Percentiles rank a stretch among this genome's conserved stretches.
Conservation (phyloP, 2,329 filamentous ascomycete species). For the Alternaria arbusti region DNA sequence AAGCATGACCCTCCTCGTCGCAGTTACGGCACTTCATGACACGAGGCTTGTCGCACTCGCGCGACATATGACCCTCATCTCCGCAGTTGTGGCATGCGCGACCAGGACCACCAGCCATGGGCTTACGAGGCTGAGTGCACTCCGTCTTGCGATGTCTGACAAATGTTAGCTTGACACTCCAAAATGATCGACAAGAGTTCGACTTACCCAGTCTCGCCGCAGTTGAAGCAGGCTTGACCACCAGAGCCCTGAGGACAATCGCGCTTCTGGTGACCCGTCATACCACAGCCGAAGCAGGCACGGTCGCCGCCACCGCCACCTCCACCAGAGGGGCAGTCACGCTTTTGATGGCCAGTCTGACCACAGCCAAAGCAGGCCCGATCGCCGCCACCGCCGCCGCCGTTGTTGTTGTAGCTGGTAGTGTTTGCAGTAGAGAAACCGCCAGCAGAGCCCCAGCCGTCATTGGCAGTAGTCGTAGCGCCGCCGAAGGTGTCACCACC, state of each 20-base stretch:
- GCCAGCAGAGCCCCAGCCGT: slow-evolving; percentile 30
- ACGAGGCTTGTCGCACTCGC: slow-evolving; percentile 34
- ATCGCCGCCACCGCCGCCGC: slow-evolving; percentile 14
- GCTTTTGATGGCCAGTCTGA: slow-evolving; percentile 28
- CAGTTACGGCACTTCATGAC: slow-evolving; percentile 65
- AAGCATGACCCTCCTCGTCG: slow-evolving; percentile 64
- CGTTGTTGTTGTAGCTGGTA: slow-evolving; percentile 9
- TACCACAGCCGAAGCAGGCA: slow-evolving; percentile 35
- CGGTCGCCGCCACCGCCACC: slow-evolving; percentile 21
- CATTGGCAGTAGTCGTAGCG: slow-evolving; percentile 54
- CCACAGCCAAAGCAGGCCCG: slow-evolving; percentile 36
- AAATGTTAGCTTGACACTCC: not conserved
- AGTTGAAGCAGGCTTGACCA: slow-evolving; percentile 39
- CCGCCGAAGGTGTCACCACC: slow-evolving; percentile 32
- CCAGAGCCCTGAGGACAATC: slow-evolving; percentile 25
- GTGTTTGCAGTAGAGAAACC: slow-evolving; percentile 7
- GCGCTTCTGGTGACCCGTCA: slow-evolving; percentile 28
- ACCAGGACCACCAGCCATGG: slow-evolving; percentile 23
- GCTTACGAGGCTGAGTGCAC: slow-evolving; percentile 29
- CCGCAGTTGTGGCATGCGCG: slow-evolving; percentile 38
- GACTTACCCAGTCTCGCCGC: slow-evolving; percentile 32
- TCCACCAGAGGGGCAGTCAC: slow-evolving; percentile 20
- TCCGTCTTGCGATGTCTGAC: slow-evolving; percentile 31
- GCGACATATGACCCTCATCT: slow-evolving; percentile 34
- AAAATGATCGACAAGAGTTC: not conserved